Percentiles rank a stretch among this genome's conserved stretches.
These are phyloP conservation scores for Ogataea pignaliae DNA, from an alignment of 805 yeast genomes.

Conservation along the genomic window DNA sequence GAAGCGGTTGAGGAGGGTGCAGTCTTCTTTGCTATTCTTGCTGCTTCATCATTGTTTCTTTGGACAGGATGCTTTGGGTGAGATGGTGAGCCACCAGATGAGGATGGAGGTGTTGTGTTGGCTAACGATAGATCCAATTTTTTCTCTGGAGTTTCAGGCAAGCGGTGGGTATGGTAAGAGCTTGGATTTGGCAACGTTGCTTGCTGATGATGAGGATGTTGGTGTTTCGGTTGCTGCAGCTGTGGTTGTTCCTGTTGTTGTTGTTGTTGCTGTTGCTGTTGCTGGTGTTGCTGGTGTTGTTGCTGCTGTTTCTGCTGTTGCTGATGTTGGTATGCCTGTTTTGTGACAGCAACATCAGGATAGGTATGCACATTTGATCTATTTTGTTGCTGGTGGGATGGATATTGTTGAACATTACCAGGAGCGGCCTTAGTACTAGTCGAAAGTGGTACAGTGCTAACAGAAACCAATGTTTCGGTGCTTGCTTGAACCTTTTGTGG, in stretches of 20 bases:
- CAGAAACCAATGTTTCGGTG: conserved; percentile 8
- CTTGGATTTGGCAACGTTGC: conserved; percentile 7
- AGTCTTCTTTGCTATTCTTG: not conserved
- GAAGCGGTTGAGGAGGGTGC: not conserved
- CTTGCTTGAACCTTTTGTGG: not conserved
- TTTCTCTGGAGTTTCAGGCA: not conserved
- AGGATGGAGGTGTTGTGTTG: too few relatives aligned
- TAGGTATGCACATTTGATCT: conserved; percentile 4
- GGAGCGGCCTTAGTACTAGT: conserved; percentile 5
- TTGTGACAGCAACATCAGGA: conserved; percentile 24
- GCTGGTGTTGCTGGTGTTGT: not conserved
- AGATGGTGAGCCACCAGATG: too few relatives aligned
- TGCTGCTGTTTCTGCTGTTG: not conserved
- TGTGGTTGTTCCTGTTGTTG: not conserved
- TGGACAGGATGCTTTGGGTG: too few relatives aligned
- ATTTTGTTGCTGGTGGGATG: not conserved
- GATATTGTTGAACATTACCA: too few relatives aligned
- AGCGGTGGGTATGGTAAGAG: conserved; percentile 3
- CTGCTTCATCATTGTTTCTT: not conserved
- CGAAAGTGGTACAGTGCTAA: not conserved
- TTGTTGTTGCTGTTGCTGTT: conserved; percentile 8
- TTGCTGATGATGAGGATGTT: conserved; percentile 9
- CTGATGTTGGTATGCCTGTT: conserved; percentile 6
- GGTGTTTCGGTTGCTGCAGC: conserved; percentile 1
- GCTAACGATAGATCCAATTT: not conserved